Conservation (phyloP, 805 yeast genomes). For the Candida insectorum region DNA sequence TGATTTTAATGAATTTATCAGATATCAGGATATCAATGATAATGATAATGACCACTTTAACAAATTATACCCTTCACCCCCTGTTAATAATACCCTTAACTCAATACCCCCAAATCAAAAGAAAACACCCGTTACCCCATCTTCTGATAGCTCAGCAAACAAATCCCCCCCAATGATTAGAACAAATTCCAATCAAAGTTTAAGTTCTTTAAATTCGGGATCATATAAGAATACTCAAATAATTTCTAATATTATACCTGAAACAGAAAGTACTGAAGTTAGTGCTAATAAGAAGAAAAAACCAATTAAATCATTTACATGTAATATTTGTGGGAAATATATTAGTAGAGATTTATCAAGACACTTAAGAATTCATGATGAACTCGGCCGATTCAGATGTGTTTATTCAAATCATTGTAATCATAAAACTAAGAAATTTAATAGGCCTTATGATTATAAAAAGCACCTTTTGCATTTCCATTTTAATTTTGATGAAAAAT, state of each 20-base stretch:
- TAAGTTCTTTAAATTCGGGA: slow-evolving; percentile 7
- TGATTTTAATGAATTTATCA: neutral
- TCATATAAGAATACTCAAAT: slow-evolving; percentile 4
- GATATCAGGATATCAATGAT: neutral
- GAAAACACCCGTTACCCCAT: slow-evolving; percentile 5
- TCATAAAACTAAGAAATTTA: slow-evolving; percentile 41
- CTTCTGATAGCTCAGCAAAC: slow-evolving; percentile 4
- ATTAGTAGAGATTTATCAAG: slow-evolving; percentile 40
- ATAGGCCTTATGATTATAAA: slow-evolving; percentile 45
- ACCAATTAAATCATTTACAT: slow-evolving; percentile 32
- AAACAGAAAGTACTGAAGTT: slow-evolving; percentile 2
- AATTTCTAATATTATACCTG: neutral
- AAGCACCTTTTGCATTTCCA: slow-evolving; percentile 42
- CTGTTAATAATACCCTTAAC: too few species aligned
- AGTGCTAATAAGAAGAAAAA: slow-evolving; percentile 21
- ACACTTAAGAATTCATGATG: slow-evolving; percentile 43
- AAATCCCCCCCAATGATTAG: slow-evolving; percentile 5
- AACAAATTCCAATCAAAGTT: slow-evolving; percentile 12
- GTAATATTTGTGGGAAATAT: slow-evolving; percentile 37
- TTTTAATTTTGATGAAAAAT: slow-evolving; percentile 39
- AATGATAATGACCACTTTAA: too few species aligned
- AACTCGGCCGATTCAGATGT: slow-evolving; percentile 41
- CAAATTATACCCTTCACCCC: too few species aligned
- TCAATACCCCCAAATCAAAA: too few species aligned
- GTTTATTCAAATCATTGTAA: slow-evolving; percentile 39